Evolutionary conservation across 257 asterid species (phyloP).

Genomic region (Nemophila menziesii): DNA sequence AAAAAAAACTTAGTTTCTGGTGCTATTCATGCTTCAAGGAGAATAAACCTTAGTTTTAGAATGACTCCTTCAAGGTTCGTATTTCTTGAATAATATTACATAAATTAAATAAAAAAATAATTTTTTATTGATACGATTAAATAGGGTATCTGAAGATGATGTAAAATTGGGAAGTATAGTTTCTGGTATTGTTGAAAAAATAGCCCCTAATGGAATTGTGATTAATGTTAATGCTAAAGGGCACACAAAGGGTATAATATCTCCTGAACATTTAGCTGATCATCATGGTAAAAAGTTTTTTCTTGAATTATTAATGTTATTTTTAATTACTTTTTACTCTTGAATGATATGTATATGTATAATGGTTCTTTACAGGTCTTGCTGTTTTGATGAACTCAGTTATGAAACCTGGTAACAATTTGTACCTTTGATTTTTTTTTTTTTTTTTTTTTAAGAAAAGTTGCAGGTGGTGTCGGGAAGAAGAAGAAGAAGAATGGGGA

Average conservation of each 20-base stretch:
- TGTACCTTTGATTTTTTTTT: too few species aligned
- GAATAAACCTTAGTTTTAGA: constrained; percentile 76
- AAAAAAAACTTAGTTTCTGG: too few species aligned
- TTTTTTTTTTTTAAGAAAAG: too few species aligned
- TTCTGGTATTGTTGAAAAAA: constrained; percentile 70
- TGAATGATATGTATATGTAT: not conserved
- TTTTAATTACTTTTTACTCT: constrained; percentile 3
- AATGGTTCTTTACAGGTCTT: constrained; percentile 39
- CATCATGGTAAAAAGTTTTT: constrained; percentile 45
- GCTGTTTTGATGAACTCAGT: constrained; percentile 47
- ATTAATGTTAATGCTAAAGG: constrained; percentile 40
- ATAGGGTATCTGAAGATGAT: constrained; percentile 43
- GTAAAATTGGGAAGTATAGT: constrained; percentile 60
- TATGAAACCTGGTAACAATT: constrained; percentile 70
- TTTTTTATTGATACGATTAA: not conserved
- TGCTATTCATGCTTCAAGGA: constrained; percentile 45
- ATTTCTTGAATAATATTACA: too few species aligned
- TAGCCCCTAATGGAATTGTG: constrained; percentile 44
- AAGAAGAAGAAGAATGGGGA: too few species aligned
- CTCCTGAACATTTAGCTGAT: constrained; percentile 81
- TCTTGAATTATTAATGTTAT: constrained; percentile 2
- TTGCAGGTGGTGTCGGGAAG: too few species aligned
- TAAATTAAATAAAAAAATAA: too few species aligned
- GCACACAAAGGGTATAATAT: constrained; percentile 58
- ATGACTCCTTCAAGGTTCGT: constrained; percentile 61